A percentile compares a stretch with the other conserved stretches of the same genome.
Conservation (phyloP, 164 flowering plant genomes). For the Santalum album region DNA sequence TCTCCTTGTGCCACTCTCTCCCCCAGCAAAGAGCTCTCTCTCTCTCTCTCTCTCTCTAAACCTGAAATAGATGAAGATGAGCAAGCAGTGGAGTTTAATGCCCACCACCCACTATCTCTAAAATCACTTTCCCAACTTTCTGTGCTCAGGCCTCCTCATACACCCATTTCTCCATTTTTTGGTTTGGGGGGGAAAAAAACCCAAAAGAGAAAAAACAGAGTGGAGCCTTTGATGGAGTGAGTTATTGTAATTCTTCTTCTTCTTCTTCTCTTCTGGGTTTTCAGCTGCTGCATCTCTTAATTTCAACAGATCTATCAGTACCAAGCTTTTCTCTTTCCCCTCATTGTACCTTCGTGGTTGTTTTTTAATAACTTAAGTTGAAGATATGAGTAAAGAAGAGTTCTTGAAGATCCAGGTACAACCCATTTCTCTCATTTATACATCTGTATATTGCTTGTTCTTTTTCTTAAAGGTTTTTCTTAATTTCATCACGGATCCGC, state of each 20-base stretch:
- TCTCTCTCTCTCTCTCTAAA: conserved; percentile 20
- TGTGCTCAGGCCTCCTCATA: conserved; percentile 11
- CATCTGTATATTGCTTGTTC: background rate
- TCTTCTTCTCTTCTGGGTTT: conserved; percentile 2
- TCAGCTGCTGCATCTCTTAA: background rate
- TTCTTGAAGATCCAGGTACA: conserved; percentile 75
- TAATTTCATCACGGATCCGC: background rate
- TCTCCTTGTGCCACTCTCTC: background rate
- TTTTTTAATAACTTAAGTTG: background rate
- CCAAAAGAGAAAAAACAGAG: conserved; percentile 12
- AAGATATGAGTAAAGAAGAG: conserved; percentile 76
- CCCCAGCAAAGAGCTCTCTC: background rate
- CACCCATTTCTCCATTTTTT: too few relatives aligned
- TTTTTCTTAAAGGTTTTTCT: background rate
- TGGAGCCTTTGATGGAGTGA: conserved; percentile 9
- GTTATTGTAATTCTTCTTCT: conserved; percentile 10
- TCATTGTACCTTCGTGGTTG: background rate
- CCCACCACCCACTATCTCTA: conserved; percentile 14
- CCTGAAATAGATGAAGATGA: conserved; percentile 45
- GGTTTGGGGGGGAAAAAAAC: background rate
- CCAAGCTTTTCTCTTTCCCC: background rate
- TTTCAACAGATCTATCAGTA: conserved; percentile 18
- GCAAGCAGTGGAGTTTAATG: conserved; percentile 11
- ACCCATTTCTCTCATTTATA: background rate
- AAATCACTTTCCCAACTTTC: conserved; percentile 10